Evolutionary conservation across 768 basidiomycete genomes (phyloP).

Genomic region (Boletus huronensis): DNA sequence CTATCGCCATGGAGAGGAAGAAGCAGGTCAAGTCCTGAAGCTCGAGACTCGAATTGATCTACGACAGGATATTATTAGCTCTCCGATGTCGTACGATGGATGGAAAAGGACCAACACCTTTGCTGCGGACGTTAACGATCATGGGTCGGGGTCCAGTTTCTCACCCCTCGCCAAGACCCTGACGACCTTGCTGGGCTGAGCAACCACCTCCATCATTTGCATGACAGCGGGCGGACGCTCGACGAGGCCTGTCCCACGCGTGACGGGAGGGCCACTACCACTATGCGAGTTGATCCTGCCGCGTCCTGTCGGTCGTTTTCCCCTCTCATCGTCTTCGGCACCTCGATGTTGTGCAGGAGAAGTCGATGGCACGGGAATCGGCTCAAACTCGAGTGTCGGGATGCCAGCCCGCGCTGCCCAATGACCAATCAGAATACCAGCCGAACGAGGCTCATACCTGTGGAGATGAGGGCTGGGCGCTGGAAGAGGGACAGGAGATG

Average conservation of each 20-base stretch:
- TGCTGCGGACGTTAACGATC: neutral
- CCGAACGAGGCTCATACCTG: constrained; percentile 62
- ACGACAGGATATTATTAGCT: neutral
- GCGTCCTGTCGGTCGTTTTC: constrained; percentile 24
- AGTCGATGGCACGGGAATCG: constrained; percentile 25
- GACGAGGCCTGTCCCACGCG: constrained; percentile 47
- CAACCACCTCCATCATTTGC: constrained; percentile 78
- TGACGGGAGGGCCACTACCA: constrained; percentile 12
- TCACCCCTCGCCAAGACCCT: constrained; percentile 81
- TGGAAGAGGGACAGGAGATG: constrained; percentile 63
- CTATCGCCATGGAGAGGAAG: constrained; percentile 15
- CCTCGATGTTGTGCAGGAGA: constrained; percentile 20
- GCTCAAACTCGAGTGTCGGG: constrained; percentile 48
- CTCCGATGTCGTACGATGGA: neutral
- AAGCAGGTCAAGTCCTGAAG: constrained; percentile 20
- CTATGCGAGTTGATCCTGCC: constrained; percentile 30
- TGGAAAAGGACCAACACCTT: constrained; percentile 10
- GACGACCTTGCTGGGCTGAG: constrained; percentile 71
- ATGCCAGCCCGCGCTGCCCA: constrained; percentile 71
- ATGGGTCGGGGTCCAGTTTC: constrained; percentile 61
- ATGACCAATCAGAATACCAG: constrained; percentile 56
- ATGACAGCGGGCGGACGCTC: constrained; percentile 75
- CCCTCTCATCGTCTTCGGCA: constrained; percentile 34
- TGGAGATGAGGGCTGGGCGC: constrained; percentile 51
- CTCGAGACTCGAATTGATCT: constrained; percentile 17